These are phyloP conservation scores for Xylaria nigripes DNA, from an alignment of 495 filamentous ascomycete species.

Conservation along the genomic window DNA sequence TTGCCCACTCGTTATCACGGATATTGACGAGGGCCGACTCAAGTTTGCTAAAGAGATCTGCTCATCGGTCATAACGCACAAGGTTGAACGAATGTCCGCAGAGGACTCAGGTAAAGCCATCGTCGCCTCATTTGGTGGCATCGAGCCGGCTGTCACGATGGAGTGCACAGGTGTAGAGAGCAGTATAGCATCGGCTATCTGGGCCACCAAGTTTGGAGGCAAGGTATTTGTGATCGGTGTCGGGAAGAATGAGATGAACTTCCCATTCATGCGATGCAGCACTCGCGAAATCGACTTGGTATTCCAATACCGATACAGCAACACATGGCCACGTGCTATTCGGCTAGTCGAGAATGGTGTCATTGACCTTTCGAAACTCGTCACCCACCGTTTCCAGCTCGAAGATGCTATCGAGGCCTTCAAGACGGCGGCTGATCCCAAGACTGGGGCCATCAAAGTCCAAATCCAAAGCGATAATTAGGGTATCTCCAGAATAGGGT, in stretches of 20 bases:
- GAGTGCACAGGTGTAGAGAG: constrained; percentile 94
- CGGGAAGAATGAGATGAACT: constrained; percentile 86
- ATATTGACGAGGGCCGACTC: constrained; percentile 80
- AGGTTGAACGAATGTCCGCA: constrained; percentile 60
- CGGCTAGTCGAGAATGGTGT: constrained; percentile 75
- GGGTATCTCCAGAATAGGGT: background rate
- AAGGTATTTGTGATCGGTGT: constrained; percentile 93
- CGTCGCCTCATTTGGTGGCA: constrained; percentile 55
- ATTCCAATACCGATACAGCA: constrained; percentile 92
- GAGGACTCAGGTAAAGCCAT: constrained; percentile 63
- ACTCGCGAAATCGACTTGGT: constrained; percentile 88
- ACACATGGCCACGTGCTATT: constrained; percentile 92
- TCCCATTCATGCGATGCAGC: constrained; percentile 86
- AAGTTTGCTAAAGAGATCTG: constrained; percentile 73
- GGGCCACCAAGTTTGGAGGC: constrained; percentile 82
- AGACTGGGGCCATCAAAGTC: constrained; percentile 91
- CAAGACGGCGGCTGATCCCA: constrained; percentile 74
- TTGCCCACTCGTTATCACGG: constrained; percentile 79
- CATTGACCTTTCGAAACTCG: constrained; percentile 67
- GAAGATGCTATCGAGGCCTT: constrained; percentile 89
- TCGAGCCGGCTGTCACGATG: constrained; percentile 67
- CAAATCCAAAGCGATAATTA: constrained; percentile 61
- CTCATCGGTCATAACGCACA: constrained; percentile 64
- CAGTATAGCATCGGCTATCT: constrained; percentile 75
- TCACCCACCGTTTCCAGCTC: constrained; percentile 77